phyloP scores from a whole-genome alignment of 2,329 filamentous ascomycete species.

The Penicillium occitanis region DNA sequence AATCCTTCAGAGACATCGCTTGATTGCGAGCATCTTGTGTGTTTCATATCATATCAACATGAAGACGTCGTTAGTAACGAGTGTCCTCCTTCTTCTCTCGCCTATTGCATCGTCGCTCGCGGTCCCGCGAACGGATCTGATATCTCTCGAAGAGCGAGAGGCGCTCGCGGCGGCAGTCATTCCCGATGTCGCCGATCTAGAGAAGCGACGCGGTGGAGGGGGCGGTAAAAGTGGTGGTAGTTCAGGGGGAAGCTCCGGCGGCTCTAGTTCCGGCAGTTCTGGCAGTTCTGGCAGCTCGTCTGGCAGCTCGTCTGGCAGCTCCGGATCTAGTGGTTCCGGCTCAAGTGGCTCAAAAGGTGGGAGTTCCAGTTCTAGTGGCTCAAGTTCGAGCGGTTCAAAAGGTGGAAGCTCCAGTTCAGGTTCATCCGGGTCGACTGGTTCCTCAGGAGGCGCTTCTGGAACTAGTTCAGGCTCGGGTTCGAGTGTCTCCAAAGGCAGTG shows the following conservation, averaged over 20 bases:
- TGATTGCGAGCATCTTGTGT: background rate
- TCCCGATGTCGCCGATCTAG: constrained; percentile 32
- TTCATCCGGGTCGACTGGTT: constrained; percentile 14
- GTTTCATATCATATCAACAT: constrained; percentile 25
- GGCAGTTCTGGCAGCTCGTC: background rate
- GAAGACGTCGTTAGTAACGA: constrained; percentile 33
- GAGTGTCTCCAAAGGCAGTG: background rate
- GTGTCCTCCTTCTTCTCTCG: constrained; percentile 32
- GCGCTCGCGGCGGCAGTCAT: background rate
- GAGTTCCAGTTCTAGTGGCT: constrained; percentile 5
- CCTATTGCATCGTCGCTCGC: constrained; percentile 32
- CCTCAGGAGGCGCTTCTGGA: constrained; percentile 19
- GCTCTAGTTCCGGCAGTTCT: constrained; percentile 22
- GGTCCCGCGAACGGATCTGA: constrained; percentile 29
- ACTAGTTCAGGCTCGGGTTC: constrained; percentile 17
- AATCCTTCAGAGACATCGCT: too few relatives aligned
- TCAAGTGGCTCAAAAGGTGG: constrained; percentile 2
- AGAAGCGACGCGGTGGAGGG: constrained; percentile 53
- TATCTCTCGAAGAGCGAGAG: constrained; percentile 24
- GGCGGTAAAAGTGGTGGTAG: constrained; percentile 28
- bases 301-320: constrained; percentile 21
- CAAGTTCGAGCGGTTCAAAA: background rate
- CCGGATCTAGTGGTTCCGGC: constrained; percentile 10
- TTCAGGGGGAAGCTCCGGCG: constrained; percentile 24
- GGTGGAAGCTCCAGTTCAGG: background rate